Evolutionary conservation across 305 asterid species (phyloP).

Genomic region (Rubia tinctorum): DNA sequence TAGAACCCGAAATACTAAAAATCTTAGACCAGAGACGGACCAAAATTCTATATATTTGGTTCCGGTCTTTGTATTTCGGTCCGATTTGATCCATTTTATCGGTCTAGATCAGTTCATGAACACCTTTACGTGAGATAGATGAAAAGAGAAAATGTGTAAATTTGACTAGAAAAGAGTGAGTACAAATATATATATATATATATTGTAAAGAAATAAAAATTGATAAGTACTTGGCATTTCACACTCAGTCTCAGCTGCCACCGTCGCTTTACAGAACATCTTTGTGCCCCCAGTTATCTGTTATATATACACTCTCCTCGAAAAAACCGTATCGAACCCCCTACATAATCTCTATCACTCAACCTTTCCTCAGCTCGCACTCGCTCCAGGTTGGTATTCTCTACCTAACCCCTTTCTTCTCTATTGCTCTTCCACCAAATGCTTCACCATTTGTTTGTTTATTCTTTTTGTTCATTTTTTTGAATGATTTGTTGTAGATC

Average conservation of each 20-base stretch:
- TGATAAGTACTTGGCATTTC: background rate
- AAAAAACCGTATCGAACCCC: background rate
- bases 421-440: background rate
- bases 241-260: slow-evolving; percentile 11
- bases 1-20: too few relatives aligned
- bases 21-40: too few relatives aligned
- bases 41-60: too few relatives aligned
- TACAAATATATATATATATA: too few relatives aligned
- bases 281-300: background rate
- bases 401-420: background rate
- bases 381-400: slow-evolving; percentile 8
- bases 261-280: slow-evolving; percentile 1
- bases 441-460: slow-evolving; percentile 3
- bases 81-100: too few relatives aligned
- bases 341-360: background rate
- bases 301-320: background rate
- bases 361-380: background rate
- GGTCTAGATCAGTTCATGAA: too few relatives aligned
- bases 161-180: too few relatives aligned
- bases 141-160: too few relatives aligned
- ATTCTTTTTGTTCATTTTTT: background rate
- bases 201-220: too few relatives aligned
- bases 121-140: too few relatives aligned
- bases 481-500: slow-evolving; percentile 10
- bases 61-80: too few relatives aligned